These are phyloP conservation scores for Saccharomyces hybrid DNA, from an alignment of 1,139 yeast species.

Conservation along the genomic window DNA sequence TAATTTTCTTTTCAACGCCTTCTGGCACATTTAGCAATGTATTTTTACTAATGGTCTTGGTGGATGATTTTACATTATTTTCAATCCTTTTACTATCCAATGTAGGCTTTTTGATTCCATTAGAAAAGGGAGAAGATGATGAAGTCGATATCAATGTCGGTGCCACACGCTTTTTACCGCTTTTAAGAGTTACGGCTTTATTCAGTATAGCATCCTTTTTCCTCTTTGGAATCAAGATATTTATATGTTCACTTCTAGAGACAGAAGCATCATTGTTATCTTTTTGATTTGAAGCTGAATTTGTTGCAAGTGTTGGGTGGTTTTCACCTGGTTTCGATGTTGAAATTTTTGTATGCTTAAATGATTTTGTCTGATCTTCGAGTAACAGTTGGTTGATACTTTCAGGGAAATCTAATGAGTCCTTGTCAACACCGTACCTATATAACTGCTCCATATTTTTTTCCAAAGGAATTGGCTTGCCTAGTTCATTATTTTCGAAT, in stretches of 20 bases:
- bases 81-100: not conserved
- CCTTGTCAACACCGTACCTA: conserved; percentile 84
- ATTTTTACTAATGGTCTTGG: not conserved
- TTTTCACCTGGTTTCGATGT: conserved; percentile 8
- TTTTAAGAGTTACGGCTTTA: conserved; percentile 23
- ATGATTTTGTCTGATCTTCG: conserved; percentile 52
- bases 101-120: conserved; percentile 4
- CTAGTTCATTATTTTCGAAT: conserved; percentile 69
- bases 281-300: conserved; percentile 13
- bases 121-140: conserved; percentile 1
- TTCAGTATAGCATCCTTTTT: conserved; percentile 28
- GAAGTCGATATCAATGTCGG: conserved; percentile 63
- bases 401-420: conserved; percentile 78
- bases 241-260: conserved; percentile 15
- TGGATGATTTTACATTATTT: not conserved
- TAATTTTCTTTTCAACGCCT: conserved; percentile 21
- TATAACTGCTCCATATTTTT: conserved; percentile 64
- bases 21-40: conserved; percentile 5
- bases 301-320: conserved; percentile 15
- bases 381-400: conserved; percentile 68
- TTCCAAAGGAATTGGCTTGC: conserved; percentile 57
- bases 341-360: conserved; percentile 12
- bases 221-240: conserved; percentile 26
- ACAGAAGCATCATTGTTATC: conserved; percentile 1
- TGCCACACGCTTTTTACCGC: conserved; percentile 81